Evolutionary conservation across 129 eudicot species (phyloP).

Genomic region (Deinandra increscens): DNA sequence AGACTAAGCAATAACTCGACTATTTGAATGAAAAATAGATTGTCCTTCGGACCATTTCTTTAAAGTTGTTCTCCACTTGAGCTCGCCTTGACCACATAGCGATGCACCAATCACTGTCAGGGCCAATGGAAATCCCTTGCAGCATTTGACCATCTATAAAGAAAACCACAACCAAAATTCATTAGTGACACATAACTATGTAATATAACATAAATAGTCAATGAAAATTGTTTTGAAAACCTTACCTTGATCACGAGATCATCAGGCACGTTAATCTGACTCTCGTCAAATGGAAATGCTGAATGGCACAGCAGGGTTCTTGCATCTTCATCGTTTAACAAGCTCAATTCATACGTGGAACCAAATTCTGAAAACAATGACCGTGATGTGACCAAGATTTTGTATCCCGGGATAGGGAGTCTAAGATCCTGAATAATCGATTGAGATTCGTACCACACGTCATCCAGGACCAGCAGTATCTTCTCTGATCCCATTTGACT

Average conservation of each 20-base stretch:
- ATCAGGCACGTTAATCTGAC: constrained; percentile 19
- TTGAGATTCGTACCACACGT: constrained; percentile 45
- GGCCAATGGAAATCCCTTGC: constrained; percentile 62
- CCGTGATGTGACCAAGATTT: constrained; percentile 56
- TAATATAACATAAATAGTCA: background rate
- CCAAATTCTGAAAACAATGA: constrained; percentile 29
- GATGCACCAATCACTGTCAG: constrained; percentile 52
- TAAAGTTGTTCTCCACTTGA: constrained; percentile 35
- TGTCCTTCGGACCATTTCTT: constrained; percentile 42
- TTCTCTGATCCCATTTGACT: constrained; percentile 23
- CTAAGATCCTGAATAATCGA: constrained; percentile 34
- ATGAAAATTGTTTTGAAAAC: background rate
- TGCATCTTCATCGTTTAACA: constrained; percentile 44
- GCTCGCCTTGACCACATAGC: constrained; percentile 32
- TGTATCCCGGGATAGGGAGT: constrained; percentile 35
- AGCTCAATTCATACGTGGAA: constrained; percentile 28
- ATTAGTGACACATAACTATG: constrained; percentile 6
- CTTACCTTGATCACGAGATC: constrained; percentile 44
- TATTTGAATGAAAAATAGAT: constrained; percentile 40
- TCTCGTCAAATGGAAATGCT: constrained; percentile 33
- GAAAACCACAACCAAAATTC: background rate
- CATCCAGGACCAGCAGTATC: constrained; percentile 51
- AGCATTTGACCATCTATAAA: constrained; percentile 43
- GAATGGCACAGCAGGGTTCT: constrained; percentile 34
- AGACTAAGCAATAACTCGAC: constrained; percentile 31